Evolutionary conservation across 345 rosid genomes (phyloP), one percentile per base, ranked within the genome.

Genomic region (Lenwebbia sp.): DNA sequence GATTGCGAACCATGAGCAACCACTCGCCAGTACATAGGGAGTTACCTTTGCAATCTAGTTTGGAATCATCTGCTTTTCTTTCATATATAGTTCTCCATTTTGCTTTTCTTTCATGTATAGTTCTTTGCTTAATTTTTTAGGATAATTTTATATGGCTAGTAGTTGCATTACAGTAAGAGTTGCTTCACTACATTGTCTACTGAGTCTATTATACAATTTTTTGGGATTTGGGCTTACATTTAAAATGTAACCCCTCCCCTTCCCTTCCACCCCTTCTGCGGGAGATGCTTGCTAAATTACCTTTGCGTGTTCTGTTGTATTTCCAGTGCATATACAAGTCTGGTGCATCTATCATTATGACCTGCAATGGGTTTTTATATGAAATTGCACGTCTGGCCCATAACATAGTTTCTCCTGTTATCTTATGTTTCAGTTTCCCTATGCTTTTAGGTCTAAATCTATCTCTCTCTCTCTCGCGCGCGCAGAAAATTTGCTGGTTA

Each of bases 401-500:
- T 70, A 19, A 8, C 13, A 23, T 56, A 70, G 25, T 70, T 70
- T 70, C 25, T 70, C 81, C 81, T 70, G 47, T 13, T 33, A 17
- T 70, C 78, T 33, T 70, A 37, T 70, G 13, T 65, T 30, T 70
- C 14, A 37, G 26, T 70, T 19, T 37, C 26, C 81, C 47, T 70
- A 10, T 37, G 13, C 47, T 70, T 19, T 54, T 54, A 22, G 23
- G 57, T 56, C 13, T 56, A 9, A 28, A 28, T 49, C 49, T 53
- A 17, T 86, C 10, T 83, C 15, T 47, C 47, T 53, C 26, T 87
- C 15, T 78, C 25, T 49, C 23, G 54, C 33, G 83, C 33, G 33
- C 28, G 55, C 93, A 97, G 99, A 97, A 89, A 97, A 97, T 87
- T 84, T 97, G 87, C 89, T 97, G 89, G 98, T 95, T 83, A 83